These are phyloP conservation scores for Phialophora expanda DNA, from an alignment of 2,329 filamentous ascomycete species.

Conservation along the genomic window DNA sequence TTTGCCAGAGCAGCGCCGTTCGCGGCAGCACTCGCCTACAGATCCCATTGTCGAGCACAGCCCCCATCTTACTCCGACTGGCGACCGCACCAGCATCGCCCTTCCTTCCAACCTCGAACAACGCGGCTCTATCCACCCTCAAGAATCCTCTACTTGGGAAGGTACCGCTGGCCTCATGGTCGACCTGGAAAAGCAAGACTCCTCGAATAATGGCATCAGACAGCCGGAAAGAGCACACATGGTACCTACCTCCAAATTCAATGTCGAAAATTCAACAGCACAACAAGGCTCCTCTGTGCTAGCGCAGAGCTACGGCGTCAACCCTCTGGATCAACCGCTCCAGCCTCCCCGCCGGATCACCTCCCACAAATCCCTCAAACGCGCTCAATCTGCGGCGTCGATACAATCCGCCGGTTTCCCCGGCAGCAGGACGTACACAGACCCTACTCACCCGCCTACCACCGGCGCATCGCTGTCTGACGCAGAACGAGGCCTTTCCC, in stretches of 20 bases:
- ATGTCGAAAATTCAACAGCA: constrained; percentile 18
- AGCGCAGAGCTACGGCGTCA: constrained; percentile 38
- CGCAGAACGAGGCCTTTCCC: constrained; percentile 24
- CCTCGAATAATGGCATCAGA: constrained; percentile 25
- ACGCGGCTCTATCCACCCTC: constrained; percentile 45
- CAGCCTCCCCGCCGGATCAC: constrained; percentile 39
- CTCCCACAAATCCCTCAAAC: constrained; percentile 40
- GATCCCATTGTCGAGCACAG: constrained; percentile 57
- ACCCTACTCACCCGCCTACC: constrained; percentile 39
- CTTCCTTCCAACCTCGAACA: constrained; percentile 52
- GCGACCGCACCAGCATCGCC: constrained; percentile 57
- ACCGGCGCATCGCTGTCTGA: constrained; percentile 35
- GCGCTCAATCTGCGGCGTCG: constrained; percentile 49
- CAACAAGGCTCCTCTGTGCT: constrained; percentile 32
- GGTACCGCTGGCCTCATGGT: constrained; percentile 27
- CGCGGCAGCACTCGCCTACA: constrained; percentile 55
- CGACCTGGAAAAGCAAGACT: constrained; percentile 31
- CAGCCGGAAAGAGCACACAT: constrained; percentile 28
- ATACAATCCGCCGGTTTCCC: constrained; percentile 48
- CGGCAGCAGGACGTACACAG: constrained; percentile 39
- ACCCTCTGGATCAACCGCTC: constrained; percentile 37
- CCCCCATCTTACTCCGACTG: constrained; percentile 41
- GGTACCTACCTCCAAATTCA: constrained; percentile 33
- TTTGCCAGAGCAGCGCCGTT: constrained; percentile 62
- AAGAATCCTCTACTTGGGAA: constrained; percentile 18